Base-by-base conservation (phyloP, 345 rosid species). In the Syzygium jambos region DNA sequence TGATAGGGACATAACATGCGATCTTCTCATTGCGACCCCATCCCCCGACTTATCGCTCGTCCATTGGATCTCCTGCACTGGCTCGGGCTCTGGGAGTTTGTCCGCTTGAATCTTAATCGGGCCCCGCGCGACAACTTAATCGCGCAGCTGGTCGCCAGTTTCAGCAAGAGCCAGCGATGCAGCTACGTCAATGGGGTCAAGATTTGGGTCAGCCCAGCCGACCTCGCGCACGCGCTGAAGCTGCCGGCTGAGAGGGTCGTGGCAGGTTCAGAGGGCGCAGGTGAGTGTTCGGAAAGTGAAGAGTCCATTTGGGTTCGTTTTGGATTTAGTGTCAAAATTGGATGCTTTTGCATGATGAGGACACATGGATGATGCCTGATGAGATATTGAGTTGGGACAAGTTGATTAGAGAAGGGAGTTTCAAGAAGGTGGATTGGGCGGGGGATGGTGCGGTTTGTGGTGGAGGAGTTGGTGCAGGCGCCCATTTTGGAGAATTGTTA, bases 361-460 rank as follows among this genome's bases (percentile, higher is more conserved):
- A 98, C 92, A 92, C 91, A 53, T 96, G 98, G 96, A 90, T 94
- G 86, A 92, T 92, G 97, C 96, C 99, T 2, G 89, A 30, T 5
- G 98, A 95, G 85, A 89, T 95, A 3, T 22, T 90, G 89, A 94
- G 92, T 43, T 90, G 90, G 93, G 89, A 11, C 11, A 91, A 78
- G 23, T 17, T 85, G 87, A 93, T 98, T 30, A 93, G 91, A 90
- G 93, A 93, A 57, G 95, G 97, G 87, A 90, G 89, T 30, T 90
- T 96, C 85, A 97, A 97, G 77, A 95, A 93, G 90, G 84, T 96
- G 41, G 99, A 95, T 88, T 97, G 97, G 97, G 90, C 96, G 21
- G 90, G 41, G 91, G 16, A 85, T 95, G 94, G 68, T 97, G 46
- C 96, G 99, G 99, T 91, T 87, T 85, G 96, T 97, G 98, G 93